Evolutionary conservation across 257 asterid genomes (phyloP), one percentile per base, ranked within the genome.

Genomic region (Solanum medicagineum): DNA sequence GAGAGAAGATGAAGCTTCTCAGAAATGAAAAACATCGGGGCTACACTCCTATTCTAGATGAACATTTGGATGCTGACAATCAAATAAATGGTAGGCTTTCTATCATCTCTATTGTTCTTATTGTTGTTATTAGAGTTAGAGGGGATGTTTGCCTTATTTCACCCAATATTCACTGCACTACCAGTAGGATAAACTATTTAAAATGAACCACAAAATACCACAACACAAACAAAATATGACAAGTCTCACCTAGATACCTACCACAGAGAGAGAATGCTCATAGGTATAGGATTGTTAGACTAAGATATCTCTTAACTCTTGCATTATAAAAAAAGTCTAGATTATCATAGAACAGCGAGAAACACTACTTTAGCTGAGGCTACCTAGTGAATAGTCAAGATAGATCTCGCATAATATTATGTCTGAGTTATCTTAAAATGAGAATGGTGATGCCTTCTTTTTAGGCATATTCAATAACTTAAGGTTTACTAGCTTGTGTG

Each of bases 11-110:
- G 97, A 96, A 92, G 94, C 87, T 94, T 85, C 86, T 95, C 24
- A 92, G 91, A 87, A 96, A 92, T 70, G 91, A 89, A 85, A 95
- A 92, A 59, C 86, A 87, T 86, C 97, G 99, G 73, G 99, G 99
- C 87, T 95, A 96, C 87, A 96, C 98, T 47, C 99, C 99, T 56
- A 6, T 93, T 81, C 89, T 94, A 22, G 98, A 96, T 90, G 96
- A 96, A 85, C 26, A 10, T 75, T 88, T 94, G 92, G 98, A 96
- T 86, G 93, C 96, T 86, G 87, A 22, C 80, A 93, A 94, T 89
- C 97, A 94, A 88, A 87, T 88, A 68, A 86, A 94, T 57, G 99
- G 99, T 95, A 80, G 85, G 90, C 85, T 66, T 66, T 74, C 49
- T 6, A 15, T 53, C 49, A 5, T 77, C 45, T 77, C 83, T 24